Conservation (phyloP, 1,139 yeast genomes). For the Suhomyces guaymorum region DNA sequence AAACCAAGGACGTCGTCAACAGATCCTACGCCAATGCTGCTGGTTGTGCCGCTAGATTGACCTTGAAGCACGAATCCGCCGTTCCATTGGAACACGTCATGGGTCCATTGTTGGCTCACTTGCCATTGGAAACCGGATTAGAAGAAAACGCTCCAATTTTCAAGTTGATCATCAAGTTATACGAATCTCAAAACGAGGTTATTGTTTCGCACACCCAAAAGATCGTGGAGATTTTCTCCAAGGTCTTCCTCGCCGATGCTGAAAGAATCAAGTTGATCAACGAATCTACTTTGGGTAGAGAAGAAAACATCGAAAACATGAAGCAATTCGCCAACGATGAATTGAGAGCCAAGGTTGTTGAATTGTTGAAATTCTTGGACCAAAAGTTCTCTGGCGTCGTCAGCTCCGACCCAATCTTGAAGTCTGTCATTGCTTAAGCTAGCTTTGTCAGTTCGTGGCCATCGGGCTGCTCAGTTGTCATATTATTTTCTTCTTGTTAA, state of each 20-base stretch:
- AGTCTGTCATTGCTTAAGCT: slow-evolving; percentile 48
- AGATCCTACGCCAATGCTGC: slow-evolving; percentile 92
- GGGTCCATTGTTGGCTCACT: slow-evolving; percentile 71
- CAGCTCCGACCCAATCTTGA: slow-evolving; percentile 37
- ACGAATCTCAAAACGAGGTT: slow-evolving; percentile 59
- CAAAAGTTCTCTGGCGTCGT: slow-evolving; percentile 30
- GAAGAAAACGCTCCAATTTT: slow-evolving; percentile 94
- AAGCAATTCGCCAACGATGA: slow-evolving; percentile 77
- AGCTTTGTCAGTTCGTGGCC: no score
- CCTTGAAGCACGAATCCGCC: slow-evolving; percentile 66
- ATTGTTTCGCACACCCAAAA: slow-evolving; percentile 61
- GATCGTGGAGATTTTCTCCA: slow-evolving; percentile 66
- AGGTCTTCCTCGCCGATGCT: slow-evolving; percentile 70
- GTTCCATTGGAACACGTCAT: slow-evolving; percentile 82
- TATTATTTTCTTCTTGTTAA: slow-evolving; percentile 9
- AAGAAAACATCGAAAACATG: slow-evolving; percentile 72
- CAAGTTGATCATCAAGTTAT: slow-evolving; percentile 70
- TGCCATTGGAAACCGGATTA: slow-evolving; percentile 85
- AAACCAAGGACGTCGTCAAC: slow-evolving; percentile 75
- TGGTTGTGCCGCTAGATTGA: slow-evolving; percentile 96
- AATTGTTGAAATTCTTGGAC: slow-evolving; percentile 73
- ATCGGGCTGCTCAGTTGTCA: slow-evolving; percentile 3
- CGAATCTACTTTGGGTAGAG: slow-evolving; percentile 81
- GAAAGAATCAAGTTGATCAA: slow-evolving; percentile 68
- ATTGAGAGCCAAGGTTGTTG: slow-evolving; percentile 62